Base-by-base conservation (phyloP, 2,329 filamentous ascomycete species). In the Trichophyton mentagrophytes region DNA sequence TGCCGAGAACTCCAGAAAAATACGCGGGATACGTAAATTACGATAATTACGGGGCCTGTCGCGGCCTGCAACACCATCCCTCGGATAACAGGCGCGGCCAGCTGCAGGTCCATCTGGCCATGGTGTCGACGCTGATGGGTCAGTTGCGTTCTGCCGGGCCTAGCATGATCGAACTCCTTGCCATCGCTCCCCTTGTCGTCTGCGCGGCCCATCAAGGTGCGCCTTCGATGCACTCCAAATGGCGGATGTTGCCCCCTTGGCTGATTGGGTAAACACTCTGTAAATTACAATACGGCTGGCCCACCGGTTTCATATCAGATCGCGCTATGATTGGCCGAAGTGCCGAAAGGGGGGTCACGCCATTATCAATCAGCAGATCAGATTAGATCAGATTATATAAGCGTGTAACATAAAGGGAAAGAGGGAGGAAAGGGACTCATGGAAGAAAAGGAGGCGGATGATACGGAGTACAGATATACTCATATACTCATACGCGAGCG, bases 301-400 rank as follows among this genome's bases (percentile, higher is more conserved):
- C 55, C 36, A 36, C 33, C 13, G 20, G 55, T 44, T 57, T 44
- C 55, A 57, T 57, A 57, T 33, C 47, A 36, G 47, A 38, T 25
- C 25, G 17, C 33, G 25, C 22, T 40, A 33, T 51, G 36, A 47
- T 51, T 51, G 47, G 58, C 25, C 7, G 44, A 25, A 55, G n/a
- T 20, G 25, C 11, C 46, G 36, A 40, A 38, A 2, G 11, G 33
- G 20, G 5, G 11, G 55, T 57, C 55, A 57, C 33, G 55, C 36
- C 55, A 57, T 55, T 57, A 61, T 63, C 60, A 61, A 59, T 59
- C 60, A 56, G 55, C 61, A 60, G 61, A 63, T 63, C 61, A 63
- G 61, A 63, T 63, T 63, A 63, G 61, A 63, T 63, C 25, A 33
- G 51, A 36, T 55, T 55, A 55, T 36, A 27, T 33, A 55, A 55